Conservation (phyloP, 148 eudicot species). For the Limonium bicolor region DNA sequence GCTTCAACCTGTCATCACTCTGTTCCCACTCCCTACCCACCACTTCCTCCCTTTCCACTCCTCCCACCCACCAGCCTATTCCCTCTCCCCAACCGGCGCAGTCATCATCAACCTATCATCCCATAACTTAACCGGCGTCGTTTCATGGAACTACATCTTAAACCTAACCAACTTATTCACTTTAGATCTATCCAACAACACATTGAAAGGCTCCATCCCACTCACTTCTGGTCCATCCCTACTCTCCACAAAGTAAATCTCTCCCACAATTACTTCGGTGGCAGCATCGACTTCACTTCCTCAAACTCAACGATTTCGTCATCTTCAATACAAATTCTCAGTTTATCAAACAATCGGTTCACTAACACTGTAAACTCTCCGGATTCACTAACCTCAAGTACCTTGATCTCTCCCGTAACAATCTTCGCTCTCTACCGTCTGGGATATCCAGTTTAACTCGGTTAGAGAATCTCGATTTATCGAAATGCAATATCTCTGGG, state of each 20-base stretch:
- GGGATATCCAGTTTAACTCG: conserved; percentile 32
- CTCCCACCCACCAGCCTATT: conserved; percentile 16
- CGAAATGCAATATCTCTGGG: conserved; percentile 52
- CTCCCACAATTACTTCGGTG: conserved; percentile 49
- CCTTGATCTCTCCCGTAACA: conserved; percentile 53
- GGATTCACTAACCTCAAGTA: conserved; percentile 28
- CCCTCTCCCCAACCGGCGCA: too few relatives aligned
- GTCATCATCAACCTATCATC: conserved; percentile 49
- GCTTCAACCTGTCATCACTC: conserved; percentile 33
- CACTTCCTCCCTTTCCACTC: conserved; percentile 7
- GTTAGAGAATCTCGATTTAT: conserved; percentile 35
- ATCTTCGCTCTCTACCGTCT: conserved; percentile 26
- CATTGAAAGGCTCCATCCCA: conserved; percentile 54
- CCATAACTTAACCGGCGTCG: conserved; percentile 38
- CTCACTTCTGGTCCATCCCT: conserved; percentile 28
- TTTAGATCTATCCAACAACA: conserved; percentile 64
- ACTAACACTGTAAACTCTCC: conserved; percentile 35
- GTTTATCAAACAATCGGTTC: conserved; percentile 55
- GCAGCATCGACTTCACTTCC: conserved; percentile 20
- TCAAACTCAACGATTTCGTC: background rate
- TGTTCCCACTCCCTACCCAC: background rate
- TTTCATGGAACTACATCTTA: conserved; percentile 48
- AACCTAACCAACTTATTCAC: conserved; percentile 39
- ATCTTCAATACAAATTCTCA: conserved; percentile 27
- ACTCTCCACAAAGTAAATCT: conserved; percentile 29